Evolutionary conservation across 1,139 yeast genomes (phyloP).

Genomic region (Blastobotrys illinoisensis): DNA sequence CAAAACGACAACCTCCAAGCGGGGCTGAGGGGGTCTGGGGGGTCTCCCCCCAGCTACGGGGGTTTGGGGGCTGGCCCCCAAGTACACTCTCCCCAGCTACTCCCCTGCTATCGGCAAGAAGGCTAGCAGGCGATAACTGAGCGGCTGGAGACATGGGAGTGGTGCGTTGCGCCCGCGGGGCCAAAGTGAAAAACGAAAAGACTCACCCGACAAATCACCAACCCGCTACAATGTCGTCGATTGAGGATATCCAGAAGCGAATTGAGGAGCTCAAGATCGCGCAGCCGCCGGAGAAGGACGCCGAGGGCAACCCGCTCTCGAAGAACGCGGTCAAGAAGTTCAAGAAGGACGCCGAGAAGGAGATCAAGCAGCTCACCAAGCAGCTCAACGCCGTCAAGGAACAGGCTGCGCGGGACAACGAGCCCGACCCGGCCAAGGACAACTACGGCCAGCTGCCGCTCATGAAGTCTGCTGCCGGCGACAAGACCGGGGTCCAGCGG

Average conservation of each 20-base stretch:
- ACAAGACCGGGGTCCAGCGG: constrained; percentile 58
- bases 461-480: constrained; percentile 59
- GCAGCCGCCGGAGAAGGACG: constrained; percentile 32
- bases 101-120: too few species aligned
- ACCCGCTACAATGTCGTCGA: constrained; percentile 39
- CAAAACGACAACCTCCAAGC: too few species aligned
- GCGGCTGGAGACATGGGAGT: neutral
- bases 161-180: neutral
- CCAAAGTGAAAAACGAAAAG: neutral
- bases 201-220: neutral
- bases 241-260: constrained; percentile 50
- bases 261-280: constrained; percentile 35
- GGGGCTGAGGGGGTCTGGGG: too few species aligned
- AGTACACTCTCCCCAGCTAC: too few species aligned
- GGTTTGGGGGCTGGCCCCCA: too few species aligned
- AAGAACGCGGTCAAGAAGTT: constrained; percentile 93
- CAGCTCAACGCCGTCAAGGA: constrained; percentile 86
- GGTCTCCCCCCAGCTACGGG: too few species aligned
- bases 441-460: constrained; percentile 88
- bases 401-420: constrained; percentile 74
- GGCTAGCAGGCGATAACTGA: too few species aligned
- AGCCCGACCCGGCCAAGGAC: constrained; percentile 77
- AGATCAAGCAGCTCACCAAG: constrained; percentile 85
- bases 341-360: constrained; percentile 90
- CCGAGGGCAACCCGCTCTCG: constrained; percentile 89